Evolutionary conservation across 257 asterid species (phyloP).

Genomic region (Phtheirospermum japonicum): DNA sequence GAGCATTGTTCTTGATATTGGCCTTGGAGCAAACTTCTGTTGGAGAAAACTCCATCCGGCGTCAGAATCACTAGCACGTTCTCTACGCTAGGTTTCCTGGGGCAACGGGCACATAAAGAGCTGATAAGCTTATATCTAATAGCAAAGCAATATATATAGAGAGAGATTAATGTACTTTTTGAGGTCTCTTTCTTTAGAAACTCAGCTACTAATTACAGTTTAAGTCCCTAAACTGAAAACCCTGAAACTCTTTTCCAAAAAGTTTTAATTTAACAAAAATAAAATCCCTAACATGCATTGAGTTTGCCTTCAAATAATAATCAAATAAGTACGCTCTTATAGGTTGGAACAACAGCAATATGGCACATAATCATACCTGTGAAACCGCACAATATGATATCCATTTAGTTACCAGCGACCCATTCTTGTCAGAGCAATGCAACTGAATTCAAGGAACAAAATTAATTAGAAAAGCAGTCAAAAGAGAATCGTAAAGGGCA

Average conservation of each 20-base stretch:
- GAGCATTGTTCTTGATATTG: conserved; percentile 56
- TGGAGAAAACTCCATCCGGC: conserved; percentile 60
- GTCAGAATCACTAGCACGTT: conserved; percentile 77
- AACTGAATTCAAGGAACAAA: conserved; percentile 49
- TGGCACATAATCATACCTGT: conserved; percentile 51
- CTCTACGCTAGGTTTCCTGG: conserved; percentile 75
- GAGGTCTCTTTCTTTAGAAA: not conserved
- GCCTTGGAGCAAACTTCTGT: conserved; percentile 50
- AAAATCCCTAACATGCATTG: no score
- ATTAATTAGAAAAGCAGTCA: conserved; percentile 21
- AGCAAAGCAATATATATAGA: conserved; percentile 3
- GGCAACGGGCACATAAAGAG: conserved; percentile 23
- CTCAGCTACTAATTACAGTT: conserved; percentile 4
- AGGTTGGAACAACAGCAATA: conserved; percentile 19
- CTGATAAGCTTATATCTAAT: conserved; percentile 5
- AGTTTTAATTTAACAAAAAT: no score
- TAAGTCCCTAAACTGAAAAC: conserved; percentile 1
- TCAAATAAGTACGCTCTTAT: not conserved
- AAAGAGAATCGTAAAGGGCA: not conserved
- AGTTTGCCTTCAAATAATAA: no score
- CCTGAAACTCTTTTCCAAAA: no score
- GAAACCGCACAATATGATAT: conserved; percentile 78
- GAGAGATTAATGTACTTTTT: not conserved
- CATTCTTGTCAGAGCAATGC: conserved; percentile 80
- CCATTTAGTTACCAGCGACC: conserved; percentile 67